Percentiles rank a stretch among this genome's conserved stretches.
Conservation (phyloP, 305 asterid species). For the Fraxinus baroniana region DNA sequence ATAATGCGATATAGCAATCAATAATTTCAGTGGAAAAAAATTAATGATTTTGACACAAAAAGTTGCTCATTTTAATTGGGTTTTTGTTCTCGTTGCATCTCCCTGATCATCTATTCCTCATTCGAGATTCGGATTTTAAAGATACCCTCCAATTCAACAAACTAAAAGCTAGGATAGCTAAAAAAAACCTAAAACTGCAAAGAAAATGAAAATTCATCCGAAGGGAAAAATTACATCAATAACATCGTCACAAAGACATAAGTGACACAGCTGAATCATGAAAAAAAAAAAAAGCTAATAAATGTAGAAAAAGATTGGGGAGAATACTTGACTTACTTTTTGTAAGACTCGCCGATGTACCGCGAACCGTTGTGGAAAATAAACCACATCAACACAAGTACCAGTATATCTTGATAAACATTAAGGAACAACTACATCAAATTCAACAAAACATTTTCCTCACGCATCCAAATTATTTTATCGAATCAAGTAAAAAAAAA, state of each 20-base stretch:
- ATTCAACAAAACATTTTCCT: neutral
- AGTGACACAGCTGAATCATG: neutral
- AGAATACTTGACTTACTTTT: conserved; percentile 23
- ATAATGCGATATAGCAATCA: neutral
- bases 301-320: neutral
- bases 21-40: neutral
- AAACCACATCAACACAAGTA: conserved; percentile 44
- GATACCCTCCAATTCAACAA: neutral
- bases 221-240: neutral
- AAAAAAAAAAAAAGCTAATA: neutral
- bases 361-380: conserved; percentile 26
- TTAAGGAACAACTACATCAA: conserved; percentile 21
- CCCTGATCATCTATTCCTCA: neutral
- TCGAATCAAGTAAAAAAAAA: neutral
- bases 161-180: neutral
- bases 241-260: neutral
- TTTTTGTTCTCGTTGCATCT: neutral
- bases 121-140: neutral
- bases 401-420: conserved; percentile 27
- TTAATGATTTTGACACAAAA: neutral
- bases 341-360: conserved; percentile 23
- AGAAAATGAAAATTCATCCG: neutral
- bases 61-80: neutral
- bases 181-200: neutral
- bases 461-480: neutral